These are phyloP conservation scores for Mychonastes homosphaera DNA, from an alignment of 139 green algal species.

Conservation along the genomic window DNA sequence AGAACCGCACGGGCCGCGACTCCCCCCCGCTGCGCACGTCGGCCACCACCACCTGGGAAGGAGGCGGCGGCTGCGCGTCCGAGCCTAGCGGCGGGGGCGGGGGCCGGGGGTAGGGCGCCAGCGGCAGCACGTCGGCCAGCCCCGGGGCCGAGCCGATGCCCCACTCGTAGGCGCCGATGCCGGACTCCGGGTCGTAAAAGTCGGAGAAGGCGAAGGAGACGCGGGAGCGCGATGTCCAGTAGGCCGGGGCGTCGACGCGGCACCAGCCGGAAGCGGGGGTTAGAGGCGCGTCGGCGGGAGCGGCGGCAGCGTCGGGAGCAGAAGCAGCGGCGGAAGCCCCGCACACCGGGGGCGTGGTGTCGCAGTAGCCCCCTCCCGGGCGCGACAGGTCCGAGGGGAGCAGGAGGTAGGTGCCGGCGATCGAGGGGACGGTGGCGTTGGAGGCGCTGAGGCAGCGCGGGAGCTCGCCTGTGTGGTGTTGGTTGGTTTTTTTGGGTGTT, in stretches of 20 bases:
- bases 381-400: background rate
- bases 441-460: background rate
- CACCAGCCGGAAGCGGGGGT: background rate
- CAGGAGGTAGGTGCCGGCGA: conserved; percentile 12
- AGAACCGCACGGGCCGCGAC: background rate
- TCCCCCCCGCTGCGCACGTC: background rate
- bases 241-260: conserved; percentile 12
- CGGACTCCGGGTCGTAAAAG: conserved; percentile 19
- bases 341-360: conserved; percentile 10
- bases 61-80: background rate
- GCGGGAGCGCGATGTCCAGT: conserved; percentile 10
- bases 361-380: conserved; percentile 6
- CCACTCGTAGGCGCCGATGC: conserved; percentile 34
- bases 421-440: background rate
- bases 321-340: background rate
- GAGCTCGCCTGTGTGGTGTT: background rate
- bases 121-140: conserved; percentile 22
- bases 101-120: too few relatives aligned
- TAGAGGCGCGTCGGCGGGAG: background rate
- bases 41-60: conserved; percentile 1
- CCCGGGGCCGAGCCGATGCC: conserved; percentile 29
- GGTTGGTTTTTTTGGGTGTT: too few relatives aligned
- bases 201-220: conserved; percentile 25
- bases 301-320: background rate
- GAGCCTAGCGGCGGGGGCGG: background rate